These are phyloP conservation scores for Umbelopsis ramanniana DNA, from an alignment of 192 early-diverging fungal species.

Conservation along the genomic window DNA sequence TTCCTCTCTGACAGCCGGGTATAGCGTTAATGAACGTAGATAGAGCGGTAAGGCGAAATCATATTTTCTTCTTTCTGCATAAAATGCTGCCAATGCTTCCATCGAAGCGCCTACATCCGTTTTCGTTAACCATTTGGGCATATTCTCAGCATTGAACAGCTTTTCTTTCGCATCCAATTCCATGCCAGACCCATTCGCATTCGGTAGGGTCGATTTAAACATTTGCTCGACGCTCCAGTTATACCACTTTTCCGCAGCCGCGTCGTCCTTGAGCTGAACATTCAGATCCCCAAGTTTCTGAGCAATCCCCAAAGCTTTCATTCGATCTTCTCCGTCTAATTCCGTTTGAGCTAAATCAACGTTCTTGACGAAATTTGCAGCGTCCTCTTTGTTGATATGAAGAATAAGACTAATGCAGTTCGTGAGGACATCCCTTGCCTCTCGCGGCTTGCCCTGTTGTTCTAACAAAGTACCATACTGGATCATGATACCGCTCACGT, in stretches of 20 bases:
- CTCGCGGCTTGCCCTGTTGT: constrained; percentile 40
- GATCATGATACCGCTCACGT: constrained; percentile 65
- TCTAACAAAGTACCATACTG: constrained; percentile 55
- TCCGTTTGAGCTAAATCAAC: not conserved
- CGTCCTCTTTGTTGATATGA: not conserved
- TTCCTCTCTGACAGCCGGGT: constrained; percentile 36
- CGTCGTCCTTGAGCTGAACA: constrained; percentile 43
- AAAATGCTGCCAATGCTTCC: constrained; percentile 59
- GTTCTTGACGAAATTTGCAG: not conserved
- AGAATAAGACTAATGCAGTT: not conserved
- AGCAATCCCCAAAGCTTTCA: constrained; percentile 52
- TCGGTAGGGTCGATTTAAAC: constrained; percentile 32
- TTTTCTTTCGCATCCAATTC: constrained; percentile 33
- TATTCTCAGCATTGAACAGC: constrained; percentile 49
- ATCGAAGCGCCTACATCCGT: constrained; percentile 58
- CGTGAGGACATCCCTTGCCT: constrained; percentile 51
- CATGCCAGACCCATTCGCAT: not conserved
- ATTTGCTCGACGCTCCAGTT: constrained; percentile 62
- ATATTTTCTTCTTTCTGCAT: constrained; percentile 52
- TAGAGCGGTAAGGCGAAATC: constrained; percentile 62
- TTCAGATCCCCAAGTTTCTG: constrained; percentile 62
- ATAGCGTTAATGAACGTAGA: constrained; percentile 51
- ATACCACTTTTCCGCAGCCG: constrained; percentile 59
- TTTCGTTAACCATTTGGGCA: constrained; percentile 59
- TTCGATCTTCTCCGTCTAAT: constrained; percentile 43